phyloP scores from a whole-genome alignment of 768 basidiomycete species.

The Tylopilus rubrobrunneus region DNA sequence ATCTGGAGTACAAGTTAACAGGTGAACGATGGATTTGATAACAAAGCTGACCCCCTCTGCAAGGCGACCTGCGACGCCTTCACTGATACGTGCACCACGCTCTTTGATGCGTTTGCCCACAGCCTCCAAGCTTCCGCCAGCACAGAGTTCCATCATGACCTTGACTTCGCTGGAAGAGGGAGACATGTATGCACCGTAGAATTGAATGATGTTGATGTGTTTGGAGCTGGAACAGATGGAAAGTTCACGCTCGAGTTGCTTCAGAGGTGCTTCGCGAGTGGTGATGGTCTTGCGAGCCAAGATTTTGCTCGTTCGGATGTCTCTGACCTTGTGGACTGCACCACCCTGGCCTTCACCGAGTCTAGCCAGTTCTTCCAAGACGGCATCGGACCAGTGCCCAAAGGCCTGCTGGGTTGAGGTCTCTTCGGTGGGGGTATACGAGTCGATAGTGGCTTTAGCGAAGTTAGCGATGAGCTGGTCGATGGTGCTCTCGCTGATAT shows the following conservation, averaged over 20 bases:
- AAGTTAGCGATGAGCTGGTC: constrained; percentile 34
- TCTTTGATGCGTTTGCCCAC: constrained; percentile 83
- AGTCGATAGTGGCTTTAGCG: constrained; percentile 28
- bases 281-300: constrained; percentile 96
- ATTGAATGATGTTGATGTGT: constrained; percentile 85
- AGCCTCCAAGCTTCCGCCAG: constrained; percentile 86
- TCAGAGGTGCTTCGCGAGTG: constrained; percentile 83
- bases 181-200: constrained; percentile 89
- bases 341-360: constrained; percentile 96
- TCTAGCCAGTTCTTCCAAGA: constrained; percentile 71
- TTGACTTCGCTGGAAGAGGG: constrained; percentile 90
- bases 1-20: constrained; percentile 43
- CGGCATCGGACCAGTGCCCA: constrained; percentile 58
- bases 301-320: constrained; percentile 71
- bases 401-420: constrained; percentile 25
- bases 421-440: constrained; percentile 35
- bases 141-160: constrained; percentile 88
- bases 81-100: constrained; percentile 73
- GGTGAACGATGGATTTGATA: background rate
- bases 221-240: constrained; percentile 82
- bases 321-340: constrained; percentile 90
- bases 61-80: constrained; percentile 86
- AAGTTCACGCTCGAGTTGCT: constrained; percentile 90
- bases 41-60: constrained; percentile 77
- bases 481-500: constrained; percentile 32